These are phyloP conservation scores for Amanita thiersii DNA, from an alignment of 768 basidiomycete species.

Conservation along the genomic window DNA sequence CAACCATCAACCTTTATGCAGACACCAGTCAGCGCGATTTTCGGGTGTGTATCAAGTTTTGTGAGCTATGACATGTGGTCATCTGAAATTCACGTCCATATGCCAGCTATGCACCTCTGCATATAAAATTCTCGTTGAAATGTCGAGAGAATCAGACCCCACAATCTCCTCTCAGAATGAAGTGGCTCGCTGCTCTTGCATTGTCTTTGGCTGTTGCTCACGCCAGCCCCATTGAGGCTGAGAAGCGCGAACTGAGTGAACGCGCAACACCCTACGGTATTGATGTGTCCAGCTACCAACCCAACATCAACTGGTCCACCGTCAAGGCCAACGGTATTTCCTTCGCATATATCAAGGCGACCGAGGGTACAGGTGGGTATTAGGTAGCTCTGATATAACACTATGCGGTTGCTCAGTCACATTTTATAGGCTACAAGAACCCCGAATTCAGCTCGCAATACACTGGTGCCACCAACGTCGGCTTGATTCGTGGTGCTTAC, in stretches of 20 bases:
- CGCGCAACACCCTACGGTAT: conserved; percentile 39
- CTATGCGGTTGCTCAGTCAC: background rate
- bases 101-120: no score
- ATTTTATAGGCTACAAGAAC: conserved; percentile 25
- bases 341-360: conserved; percentile 63
- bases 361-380: conserved; percentile 46
- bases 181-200: conserved; percentile 3
- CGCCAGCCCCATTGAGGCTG: conserved; percentile 4
- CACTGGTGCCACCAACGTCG: conserved; percentile 44
- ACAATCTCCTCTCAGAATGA: no score
- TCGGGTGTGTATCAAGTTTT: no score
- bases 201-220: conserved; percentile 1
- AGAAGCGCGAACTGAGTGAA: conserved; percentile 10
- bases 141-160: no score
- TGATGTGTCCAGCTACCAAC: conserved; percentile 47
- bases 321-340: conserved; percentile 42
- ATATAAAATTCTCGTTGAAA: no score
- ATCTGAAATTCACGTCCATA: no score
- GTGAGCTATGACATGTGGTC: no score
- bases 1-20: no score
- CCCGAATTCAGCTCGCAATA: conserved; percentile 43
- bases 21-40: no score
- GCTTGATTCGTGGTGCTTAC: conserved; percentile 52
- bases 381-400: background rate
- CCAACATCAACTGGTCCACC: conserved; percentile 40